Evolutionary conservation across 441 rosid genomes (phyloP), one percentile per base, ranked within the genome.

Genomic region (Omphalea diandra): DNA sequence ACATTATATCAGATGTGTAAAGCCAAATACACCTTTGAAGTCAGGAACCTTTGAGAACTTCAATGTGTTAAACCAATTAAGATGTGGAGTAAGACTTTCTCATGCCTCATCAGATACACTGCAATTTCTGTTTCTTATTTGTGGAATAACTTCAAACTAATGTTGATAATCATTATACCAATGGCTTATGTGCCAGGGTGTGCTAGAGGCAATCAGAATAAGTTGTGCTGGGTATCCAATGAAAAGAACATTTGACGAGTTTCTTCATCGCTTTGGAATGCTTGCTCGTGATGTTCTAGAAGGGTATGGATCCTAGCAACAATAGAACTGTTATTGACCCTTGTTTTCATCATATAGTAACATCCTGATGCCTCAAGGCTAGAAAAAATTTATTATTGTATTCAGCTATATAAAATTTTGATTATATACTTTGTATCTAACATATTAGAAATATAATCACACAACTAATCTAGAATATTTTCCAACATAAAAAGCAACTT

Each of bases 171-270:
- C 4, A 71, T 75, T 1, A 40, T 18, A 33, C 24, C 41, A 27
- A 68, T 22, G 18, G 9, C 1, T 68, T 62, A 68, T 41, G 69
- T 70, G 60, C 74, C 77, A 93, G 98, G 97, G 98, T 61, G 98
- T 93, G 63, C 84, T 93, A 86, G 98, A 92, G 81, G 99, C 99
- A 63, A 92, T 94, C 65, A 85, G 99, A 81, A 94, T 92, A 58
- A 92, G 99, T 75, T 89, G 97, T 81, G 98, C 98, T 41, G 98
- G 98, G 38, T 94, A 86, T 80, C 99, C 99, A 33, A 94, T 98
- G 26, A 87, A 93, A 77, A 90, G 85, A 77, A 87, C 84, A 61
- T 94, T 92, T 77, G 88, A 88, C 75, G 99, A 92, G 72, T 92
- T 92, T 78, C 80, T 89, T 43, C 87, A 83, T 70, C 86, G 99